Evolutionary conservation across 805 yeast species (phyloP).

Genomic region (Zygotorulaspora danielsina): DNA sequence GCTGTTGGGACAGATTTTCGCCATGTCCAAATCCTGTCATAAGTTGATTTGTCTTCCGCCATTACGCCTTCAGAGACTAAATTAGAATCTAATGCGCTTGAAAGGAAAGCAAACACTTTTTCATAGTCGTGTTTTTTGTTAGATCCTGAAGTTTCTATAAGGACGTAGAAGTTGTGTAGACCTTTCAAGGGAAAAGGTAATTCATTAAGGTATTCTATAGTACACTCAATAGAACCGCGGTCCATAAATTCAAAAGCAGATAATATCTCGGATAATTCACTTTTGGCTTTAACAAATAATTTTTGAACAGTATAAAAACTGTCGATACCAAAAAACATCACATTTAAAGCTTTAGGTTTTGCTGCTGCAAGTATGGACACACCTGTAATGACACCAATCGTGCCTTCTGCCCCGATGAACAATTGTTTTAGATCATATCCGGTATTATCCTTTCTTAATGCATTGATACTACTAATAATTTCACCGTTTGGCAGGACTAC

Average conservation of each 20-base stretch:
- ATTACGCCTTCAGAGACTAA: conserved; percentile 78
- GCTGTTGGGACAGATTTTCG: conserved; percentile 87
- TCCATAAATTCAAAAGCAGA: conserved; percentile 92
- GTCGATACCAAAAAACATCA: conserved; percentile 74
- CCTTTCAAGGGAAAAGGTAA: conserved; percentile 66
- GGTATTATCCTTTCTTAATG: conserved; percentile 84
- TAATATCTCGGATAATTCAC: conserved; percentile 69
- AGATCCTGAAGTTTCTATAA: conserved; percentile 91
- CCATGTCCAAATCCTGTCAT: conserved; percentile 78
- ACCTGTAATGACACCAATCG: conserved; percentile 79
- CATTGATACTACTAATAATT: conserved; percentile 64
- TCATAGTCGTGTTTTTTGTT: conserved; percentile 83
- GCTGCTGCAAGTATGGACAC: conserved; percentile 80
- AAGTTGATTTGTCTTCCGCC: conserved; percentile 85
- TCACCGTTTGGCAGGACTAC: conserved; percentile 82
- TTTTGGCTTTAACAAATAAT: conserved; percentile 65
- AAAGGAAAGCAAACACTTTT: conserved; percentile 74
- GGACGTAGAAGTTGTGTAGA: conserved; percentile 74
- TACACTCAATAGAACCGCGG: conserved; percentile 53
- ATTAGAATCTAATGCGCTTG: conserved; percentile 69
- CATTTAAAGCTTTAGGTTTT: conserved; percentile 72
- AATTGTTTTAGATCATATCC: conserved; percentile 85
- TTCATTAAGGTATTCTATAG: conserved; percentile 50
- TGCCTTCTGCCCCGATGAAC: conserved; percentile 86
- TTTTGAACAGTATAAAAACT: conserved; percentile 72